Base-by-base conservation (phyloP, 2,329 filamentous ascomycete genomes). In the Penicillium sp. region DNA sequence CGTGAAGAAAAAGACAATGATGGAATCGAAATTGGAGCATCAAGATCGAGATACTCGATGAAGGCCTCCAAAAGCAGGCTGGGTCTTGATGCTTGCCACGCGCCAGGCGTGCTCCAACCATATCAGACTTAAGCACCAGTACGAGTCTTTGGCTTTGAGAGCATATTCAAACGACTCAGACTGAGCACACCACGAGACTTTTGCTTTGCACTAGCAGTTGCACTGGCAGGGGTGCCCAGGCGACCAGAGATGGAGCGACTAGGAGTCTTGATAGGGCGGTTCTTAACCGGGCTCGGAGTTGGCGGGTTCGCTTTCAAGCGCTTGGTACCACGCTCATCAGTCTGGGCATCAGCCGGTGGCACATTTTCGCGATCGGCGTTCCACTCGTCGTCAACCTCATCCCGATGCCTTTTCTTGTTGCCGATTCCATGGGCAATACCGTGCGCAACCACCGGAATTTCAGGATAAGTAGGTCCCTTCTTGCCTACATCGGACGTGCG, bases 81-180 rank as follows among this genome's bases (percentile, higher is more conserved):
- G 37, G 8, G 10, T 36, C 20, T 42, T 32, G 32, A 40, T 39
- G 32, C 37, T 38, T 40, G 24, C 45, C 48, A 47, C 45, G 46
- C 55, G 31, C 43, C 50, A 52, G 49, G 52, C 47, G 40, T 37
- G 27, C 32, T 29, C 24, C 18, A 32, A 41, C 29, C 11, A 24
- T 6, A 16, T 24, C 34, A 43, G 28, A 32, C n/a, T 14, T 26
- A 23, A 27, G 23, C 16, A 55, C 55, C 69, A 47, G 57, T 46
- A 23, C 68, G 68, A 31, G 63, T 56, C 60, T 75, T 76, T 2
- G 74, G 74, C 47, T 69, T 69, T 13, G 71, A 63, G 27, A 76
- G 64, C 67, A 74, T 68, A 49, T 75, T 74, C 57, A 76, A 57
- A 23, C 74, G 69, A 49, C 70, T 73, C 55, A 74, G 57, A 44